A percentile compares a stretch with the other conserved stretches of the same genome.
Evolutionary conservation across 495 filamentous ascomycete species (phyloP).

Genomic region (Xylaria bambusicola): DNA sequence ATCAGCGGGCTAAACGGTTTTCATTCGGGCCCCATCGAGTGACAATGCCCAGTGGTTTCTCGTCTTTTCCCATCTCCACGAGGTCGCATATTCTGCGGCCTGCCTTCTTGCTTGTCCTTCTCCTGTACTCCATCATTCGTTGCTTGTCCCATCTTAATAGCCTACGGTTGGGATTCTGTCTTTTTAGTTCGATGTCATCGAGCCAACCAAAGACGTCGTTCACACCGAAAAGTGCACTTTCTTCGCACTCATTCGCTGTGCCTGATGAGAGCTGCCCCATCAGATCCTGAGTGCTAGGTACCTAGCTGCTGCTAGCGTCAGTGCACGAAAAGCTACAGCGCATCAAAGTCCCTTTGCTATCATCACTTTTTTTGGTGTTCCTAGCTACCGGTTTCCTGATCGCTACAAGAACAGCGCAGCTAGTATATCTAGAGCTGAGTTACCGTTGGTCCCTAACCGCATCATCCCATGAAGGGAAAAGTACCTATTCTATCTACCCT

Average conservation of each 20-base stretch:
- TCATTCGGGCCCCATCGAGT: constrained; percentile 1
- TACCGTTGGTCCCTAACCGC: constrained; percentile 20
- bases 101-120: background rate
- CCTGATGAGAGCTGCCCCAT: background rate
- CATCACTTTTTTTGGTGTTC: too few species aligned
- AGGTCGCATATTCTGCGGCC: constrained; percentile 21
- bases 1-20: constrained; percentile 20
- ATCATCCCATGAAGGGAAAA: too few species aligned
- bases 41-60: constrained; percentile 12
- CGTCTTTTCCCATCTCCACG: constrained; percentile 5
- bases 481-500: too few species aligned
- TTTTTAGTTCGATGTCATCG: constrained; percentile 9
- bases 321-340: constrained; percentile 15
- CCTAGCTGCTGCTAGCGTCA: too few species aligned
- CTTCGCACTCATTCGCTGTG: constrained; percentile 15
- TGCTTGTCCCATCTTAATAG: constrained; percentile 7
- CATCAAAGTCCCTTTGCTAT: background rate
- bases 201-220: constrained; percentile 14
- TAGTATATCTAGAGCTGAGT: constrained; percentile 15
- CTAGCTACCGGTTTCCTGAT: background rate
- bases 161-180: background rate
- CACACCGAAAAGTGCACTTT: constrained; percentile 18
- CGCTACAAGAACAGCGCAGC: background rate
- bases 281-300: constrained; percentile 2
- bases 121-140: constrained; percentile 17